Evolutionary conservation across 1,139 yeast genomes (phyloP), one percentile per base, ranked within the genome.

Genomic region (Hansenula anomala): DNA sequence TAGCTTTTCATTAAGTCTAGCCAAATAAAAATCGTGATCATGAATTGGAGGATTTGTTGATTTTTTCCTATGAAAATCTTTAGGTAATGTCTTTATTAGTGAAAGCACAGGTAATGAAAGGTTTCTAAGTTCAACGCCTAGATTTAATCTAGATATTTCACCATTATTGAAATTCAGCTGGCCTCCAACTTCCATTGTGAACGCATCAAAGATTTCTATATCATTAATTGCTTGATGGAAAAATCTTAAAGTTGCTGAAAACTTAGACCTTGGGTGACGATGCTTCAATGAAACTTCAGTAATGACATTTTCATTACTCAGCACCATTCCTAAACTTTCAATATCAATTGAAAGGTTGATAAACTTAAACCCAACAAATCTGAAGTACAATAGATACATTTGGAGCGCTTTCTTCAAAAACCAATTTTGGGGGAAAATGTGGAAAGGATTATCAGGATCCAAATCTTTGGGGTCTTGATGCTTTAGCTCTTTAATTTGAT

Each of bases 121-220:
- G 9, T 49, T 51, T 36, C 52, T 44, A 1, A 55, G 23, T 28
- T 53, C 52, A 14, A 45, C 33, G n/a, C 42, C 41, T 6, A 50
- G 30, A 14, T 41, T 45, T 4, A 55, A 19, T 11, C 46, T 44
- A 1, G 58, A 49, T 12, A 57, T 30, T 7, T 39, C 28, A 11
- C 64, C 64, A 14, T 40, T 46, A 1, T 37, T 19, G n/a, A 55
- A 25, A 39, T 59, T 45, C 4, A 60, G 29, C 2, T 38, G 28
- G 4, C 49, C 54, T 4, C 33, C 28, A 9, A 44, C 32, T 1
- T 49, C 51, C 11, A 50, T 27, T 1, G 41, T 36, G 28, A 48
- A 33, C 1, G 54, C 30, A 29, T 54, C 55, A 9, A 49, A 28
- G 4, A 47, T 16, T n/a, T 50, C 51, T 15, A 47, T 34, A 6